Percentiles rank a stretch among this genome's conserved stretches.
These are phyloP conservation scores for Candida broadrunensis DNA, from an alignment of 805 yeast species.

Conservation along the genomic window DNA sequence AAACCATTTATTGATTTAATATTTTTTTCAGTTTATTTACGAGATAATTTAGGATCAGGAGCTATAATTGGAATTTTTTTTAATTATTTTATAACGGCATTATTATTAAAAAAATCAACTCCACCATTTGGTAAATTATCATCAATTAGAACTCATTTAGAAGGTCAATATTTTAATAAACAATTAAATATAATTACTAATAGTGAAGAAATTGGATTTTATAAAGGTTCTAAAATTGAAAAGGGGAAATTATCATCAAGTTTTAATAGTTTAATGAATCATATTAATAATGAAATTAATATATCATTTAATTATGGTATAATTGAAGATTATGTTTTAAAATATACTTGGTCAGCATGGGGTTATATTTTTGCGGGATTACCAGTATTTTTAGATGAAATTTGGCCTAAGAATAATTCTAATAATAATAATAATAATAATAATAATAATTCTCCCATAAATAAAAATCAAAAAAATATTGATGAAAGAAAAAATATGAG, in stretches of 20 bases:
- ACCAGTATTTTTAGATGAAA: constrained; percentile 71
- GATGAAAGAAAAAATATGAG: constrained; percentile 67
- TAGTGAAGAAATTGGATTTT: constrained; percentile 91
- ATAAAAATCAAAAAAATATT: neutral
- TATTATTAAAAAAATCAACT: constrained; percentile 64
- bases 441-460: neutral
- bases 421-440: neutral
- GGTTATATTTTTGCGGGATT: constrained; percentile 90
- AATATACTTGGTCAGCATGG: constrained; percentile 92
- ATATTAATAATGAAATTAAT: constrained; percentile 52
- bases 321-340: constrained; percentile 81
- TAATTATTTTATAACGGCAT: constrained; percentile 80
- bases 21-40: constrained; percentile 77
- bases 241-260: constrained; percentile 59
- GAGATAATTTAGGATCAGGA: constrained; percentile 83
- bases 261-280: constrained; percentile 54
- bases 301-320: constrained; percentile 66
- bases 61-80: constrained; percentile 80
- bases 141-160: constrained; percentile 70
- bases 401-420: constrained; percentile 25
- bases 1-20: constrained; percentile 86
- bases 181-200: constrained; percentile 83
- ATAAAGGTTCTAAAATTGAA: constrained; percentile 83
- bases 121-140: constrained; percentile 84
- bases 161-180: constrained; percentile 85